phyloP scores from a whole-genome alignment of 1,139 yeast genomes.

The Geotrichum candidum region DNA sequence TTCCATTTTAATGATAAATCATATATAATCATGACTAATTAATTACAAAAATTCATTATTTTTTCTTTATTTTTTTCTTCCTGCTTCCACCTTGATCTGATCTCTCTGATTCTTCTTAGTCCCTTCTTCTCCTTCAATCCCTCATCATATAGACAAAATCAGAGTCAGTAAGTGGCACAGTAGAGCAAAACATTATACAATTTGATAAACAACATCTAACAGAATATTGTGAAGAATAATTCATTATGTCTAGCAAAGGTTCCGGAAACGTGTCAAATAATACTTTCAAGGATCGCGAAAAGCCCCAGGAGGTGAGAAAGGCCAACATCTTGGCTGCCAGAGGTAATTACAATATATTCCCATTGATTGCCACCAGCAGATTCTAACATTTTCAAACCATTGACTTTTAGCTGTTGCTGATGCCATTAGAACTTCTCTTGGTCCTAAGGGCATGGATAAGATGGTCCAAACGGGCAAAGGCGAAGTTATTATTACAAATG shows the following conservation, averaged over 20 bases:
- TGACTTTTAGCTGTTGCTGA: conserved; percentile 72
- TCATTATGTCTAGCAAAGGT: conserved; percentile 9
- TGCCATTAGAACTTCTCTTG: conserved; percentile 93
- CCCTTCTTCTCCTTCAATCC: background rate
- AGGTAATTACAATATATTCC: conserved; percentile 20
- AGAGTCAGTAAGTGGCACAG: background rate
- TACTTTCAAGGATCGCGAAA: conserved; percentile 88
- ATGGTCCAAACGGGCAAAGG: conserved; percentile 90
- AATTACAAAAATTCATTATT: background rate
- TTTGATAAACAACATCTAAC: background rate
- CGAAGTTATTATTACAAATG: conserved; percentile 90
- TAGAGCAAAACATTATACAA: background rate
- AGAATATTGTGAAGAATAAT: background rate
- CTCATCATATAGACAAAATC: background rate
- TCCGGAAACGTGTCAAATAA: conserved; percentile 59
- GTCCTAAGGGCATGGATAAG: conserved; percentile 99
- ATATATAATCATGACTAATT: background rate
- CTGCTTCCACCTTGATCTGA: conserved; percentile 1
- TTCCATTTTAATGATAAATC: background rate
- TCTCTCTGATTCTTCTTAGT: background rate
- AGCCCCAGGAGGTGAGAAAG: conserved; percentile 94
- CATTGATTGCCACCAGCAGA: background rate
- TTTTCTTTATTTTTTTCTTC: background rate
- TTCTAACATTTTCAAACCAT: background rate
- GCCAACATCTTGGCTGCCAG: conserved; percentile 92